These are phyloP conservation scores for Ascomycota sp. DNA, from an alignment of 2,329 filamentous ascomycete genomes.

Conservation along the genomic window DNA sequence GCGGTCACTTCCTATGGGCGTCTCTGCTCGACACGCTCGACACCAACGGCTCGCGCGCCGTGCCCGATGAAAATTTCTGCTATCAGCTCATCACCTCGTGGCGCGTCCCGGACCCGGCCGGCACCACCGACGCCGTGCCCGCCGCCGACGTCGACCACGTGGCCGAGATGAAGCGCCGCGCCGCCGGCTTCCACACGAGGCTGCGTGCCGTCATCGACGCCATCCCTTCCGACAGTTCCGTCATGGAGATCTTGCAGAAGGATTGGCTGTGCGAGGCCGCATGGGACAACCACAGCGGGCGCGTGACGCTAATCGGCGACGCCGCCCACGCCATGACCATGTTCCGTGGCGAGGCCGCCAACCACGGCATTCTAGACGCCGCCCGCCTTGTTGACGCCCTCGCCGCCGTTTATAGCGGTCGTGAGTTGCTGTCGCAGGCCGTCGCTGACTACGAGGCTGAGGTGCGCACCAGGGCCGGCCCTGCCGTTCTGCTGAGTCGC, in stretches of 20 bases:
- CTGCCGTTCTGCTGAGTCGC: conserved; percentile 11
- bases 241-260: conserved; percentile 14
- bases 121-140: conserved; percentile 13
- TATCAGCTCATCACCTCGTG: conserved; percentile 26
- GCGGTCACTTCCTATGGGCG: conserved; percentile 29
- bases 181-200: conserved; percentile 12
- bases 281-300: conserved; percentile 22
- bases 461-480: conserved; percentile 9
- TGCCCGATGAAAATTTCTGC: conserved; percentile 13
- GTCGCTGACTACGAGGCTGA: conserved; percentile 12
- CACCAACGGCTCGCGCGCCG: conserved; percentile 14
- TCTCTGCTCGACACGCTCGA: conserved; percentile 21
- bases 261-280: conserved; percentile 16
- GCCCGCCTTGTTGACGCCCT: conserved; percentile 9
- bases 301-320: conserved; percentile 29
- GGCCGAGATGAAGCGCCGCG: conserved; percentile 18
- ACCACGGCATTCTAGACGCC: conserved; percentile 20
- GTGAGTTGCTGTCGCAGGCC: conserved; percentile 2
- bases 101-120: conserved; percentile 13
- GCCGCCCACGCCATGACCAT: conserved; percentile 39
- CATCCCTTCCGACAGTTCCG: conserved; percentile 19
- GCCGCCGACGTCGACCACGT: conserved; percentile 12
- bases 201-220: conserved; percentile 20
- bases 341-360: conserved; percentile 21
- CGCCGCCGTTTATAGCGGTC: conserved; percentile 3